Conservation (phyloP, 176 grass and related monocot genomes). For the Juncus inflexus region DNA sequence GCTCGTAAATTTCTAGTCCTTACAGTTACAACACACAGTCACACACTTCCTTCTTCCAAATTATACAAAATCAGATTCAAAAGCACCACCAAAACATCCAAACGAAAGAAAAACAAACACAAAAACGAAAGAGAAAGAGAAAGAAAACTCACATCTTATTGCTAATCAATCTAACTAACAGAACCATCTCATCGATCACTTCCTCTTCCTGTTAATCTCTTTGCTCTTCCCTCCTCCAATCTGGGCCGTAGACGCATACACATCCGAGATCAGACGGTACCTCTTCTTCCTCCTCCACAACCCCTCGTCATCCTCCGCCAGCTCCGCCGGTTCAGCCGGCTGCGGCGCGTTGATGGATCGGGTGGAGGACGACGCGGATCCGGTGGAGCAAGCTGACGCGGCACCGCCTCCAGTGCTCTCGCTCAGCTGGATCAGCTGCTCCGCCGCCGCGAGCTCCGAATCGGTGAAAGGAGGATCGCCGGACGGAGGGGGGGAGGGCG, state of each 20-base stretch:
- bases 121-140: no score
- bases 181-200: no score
- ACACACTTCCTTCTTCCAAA: no score
- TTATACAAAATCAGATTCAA: no score
- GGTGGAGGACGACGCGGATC: constrained; percentile 16
- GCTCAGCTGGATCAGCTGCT: constrained; percentile 65
- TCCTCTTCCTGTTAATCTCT: no score
- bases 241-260: constrained; percentile 41
- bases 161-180: no score
- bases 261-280: constrained; percentile 40
- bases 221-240: constrained; percentile 15
- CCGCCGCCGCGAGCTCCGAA: constrained; percentile 49
- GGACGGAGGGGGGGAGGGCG: not conserved
- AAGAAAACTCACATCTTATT: no score
- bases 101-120: no score
- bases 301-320: not conserved
- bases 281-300: constrained; percentile 36
- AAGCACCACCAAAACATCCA: no score
- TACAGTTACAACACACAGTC: no score
- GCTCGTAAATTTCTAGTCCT: no score
- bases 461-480: constrained; percentile 36
- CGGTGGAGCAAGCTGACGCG: not conserved
- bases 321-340: not conserved
- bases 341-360: constrained; percentile 31
- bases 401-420: constrained; percentile 5